These are phyloP conservation scores for Syncephalis plumigaleata DNA, from an alignment of 371 early-diverging fungal species.

Conservation along the genomic window DNA sequence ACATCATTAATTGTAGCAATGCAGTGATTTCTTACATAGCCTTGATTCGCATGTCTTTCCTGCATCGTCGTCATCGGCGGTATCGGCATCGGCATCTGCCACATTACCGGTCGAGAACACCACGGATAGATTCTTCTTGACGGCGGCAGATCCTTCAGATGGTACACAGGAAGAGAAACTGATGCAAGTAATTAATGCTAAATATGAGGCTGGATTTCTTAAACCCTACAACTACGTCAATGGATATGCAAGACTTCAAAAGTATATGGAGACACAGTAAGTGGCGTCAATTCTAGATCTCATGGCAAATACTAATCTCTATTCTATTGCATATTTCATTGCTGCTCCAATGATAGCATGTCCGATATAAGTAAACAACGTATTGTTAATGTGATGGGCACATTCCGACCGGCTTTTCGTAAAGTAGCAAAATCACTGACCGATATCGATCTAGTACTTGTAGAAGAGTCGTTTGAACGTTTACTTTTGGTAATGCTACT, in stretches of 20 bases:
- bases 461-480: slow-evolving; percentile 89
- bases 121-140: slow-evolving; percentile 72
- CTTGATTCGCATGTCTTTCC: neutral
- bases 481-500: slow-evolving; percentile 36
- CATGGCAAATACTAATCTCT: neutral
- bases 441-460: slow-evolving; percentile 78
- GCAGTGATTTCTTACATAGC: slow-evolving; percentile 1
- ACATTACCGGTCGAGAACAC: slow-evolving; percentile 17
- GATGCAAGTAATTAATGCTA: slow-evolving; percentile 75
- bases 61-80: neutral
- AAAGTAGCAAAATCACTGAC: slow-evolving; percentile 71
- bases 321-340: neutral
- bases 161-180: slow-evolving; percentile 64
- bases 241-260: slow-evolving; percentile 72
- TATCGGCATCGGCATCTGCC: neutral
- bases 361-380: slow-evolving; percentile 48
- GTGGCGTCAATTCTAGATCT: slow-evolving; percentile 3
- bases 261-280: slow-evolving; percentile 76
- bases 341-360: slow-evolving; percentile 40
- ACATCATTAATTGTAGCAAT: too few relatives aligned
- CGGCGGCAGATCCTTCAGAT: slow-evolving; percentile 76
- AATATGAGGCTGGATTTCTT: slow-evolving; percentile 80
- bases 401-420: slow-evolving; percentile 72
- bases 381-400: slow-evolving; percentile 70
- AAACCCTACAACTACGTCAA: slow-evolving; percentile 88